These are phyloP conservation scores for Pythium dissimile DNA, from an alignment of 352 stramenopile species.

Conservation along the genomic window DNA sequence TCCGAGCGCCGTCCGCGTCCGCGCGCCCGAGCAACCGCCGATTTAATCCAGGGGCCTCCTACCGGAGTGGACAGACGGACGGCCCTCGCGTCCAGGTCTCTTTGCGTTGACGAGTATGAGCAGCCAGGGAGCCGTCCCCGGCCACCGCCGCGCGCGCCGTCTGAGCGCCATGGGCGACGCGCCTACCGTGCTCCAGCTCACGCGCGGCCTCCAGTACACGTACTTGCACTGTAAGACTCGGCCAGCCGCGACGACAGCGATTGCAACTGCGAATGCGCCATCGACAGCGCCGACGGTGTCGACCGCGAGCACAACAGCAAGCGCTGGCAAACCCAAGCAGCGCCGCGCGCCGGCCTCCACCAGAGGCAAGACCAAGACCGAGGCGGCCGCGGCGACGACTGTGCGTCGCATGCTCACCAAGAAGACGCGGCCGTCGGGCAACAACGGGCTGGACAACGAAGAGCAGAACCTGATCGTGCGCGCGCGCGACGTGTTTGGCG, in stretches of 20 bases:
- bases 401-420: constrained; percentile 38
- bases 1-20: too few species aligned
- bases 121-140: too few species aligned
- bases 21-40: too few species aligned
- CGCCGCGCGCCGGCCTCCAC: not conserved
- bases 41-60: too few species aligned
- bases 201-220: constrained; percentile 1
- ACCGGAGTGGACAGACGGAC: too few species aligned
- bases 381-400: not conserved
- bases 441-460: constrained; percentile 43
- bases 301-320: too few species aligned
- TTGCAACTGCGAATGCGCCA: not conserved
- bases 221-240: constrained; percentile 8
- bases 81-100: too few species aligned
- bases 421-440: constrained; percentile 31
- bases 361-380: not conserved
- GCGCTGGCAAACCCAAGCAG: too few species aligned
- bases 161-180: not conserved
- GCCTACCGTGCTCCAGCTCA: constrained; percentile 6
- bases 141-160: not conserved
- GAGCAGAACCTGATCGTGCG: constrained; percentile 51
- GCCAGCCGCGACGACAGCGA: not conserved
- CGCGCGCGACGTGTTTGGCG: constrained; percentile 35
- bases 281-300: too few species aligned
- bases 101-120: too few species aligned